Conservation (phyloP, 1,284 basidiomycete species). For the Coriolopsis trogii region DNA sequence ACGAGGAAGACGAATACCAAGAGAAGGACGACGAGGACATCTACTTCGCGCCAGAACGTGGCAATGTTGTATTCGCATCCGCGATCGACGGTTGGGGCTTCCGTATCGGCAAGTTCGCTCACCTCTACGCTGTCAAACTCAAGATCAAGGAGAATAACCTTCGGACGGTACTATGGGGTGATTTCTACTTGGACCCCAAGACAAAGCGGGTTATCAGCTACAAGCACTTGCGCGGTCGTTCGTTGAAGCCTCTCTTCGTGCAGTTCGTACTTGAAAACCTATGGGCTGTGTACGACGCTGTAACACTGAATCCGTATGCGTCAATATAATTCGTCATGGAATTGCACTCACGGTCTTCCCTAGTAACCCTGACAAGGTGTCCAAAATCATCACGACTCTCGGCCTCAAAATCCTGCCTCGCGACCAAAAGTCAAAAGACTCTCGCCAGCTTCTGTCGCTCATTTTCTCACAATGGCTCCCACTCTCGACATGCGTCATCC, state of each 20-base stretch:
- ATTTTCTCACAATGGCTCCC: conserved; percentile 98
- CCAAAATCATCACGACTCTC: conserved; percentile 87
- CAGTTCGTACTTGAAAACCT: conserved; percentile 98
- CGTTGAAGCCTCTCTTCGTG: conserved; percentile 96
- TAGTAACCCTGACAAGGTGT: conserved; percentile 87
- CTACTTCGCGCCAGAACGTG: conserved; percentile 95
- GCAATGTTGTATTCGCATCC: conserved; percentile 96
- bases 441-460: conserved; percentile 79
- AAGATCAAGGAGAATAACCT: conserved; percentile 91
- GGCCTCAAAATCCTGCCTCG: conserved; percentile 86
- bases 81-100: conserved; percentile 99
- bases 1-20: conserved; percentile 70
- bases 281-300: conserved; percentile 95
- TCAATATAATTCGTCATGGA: conserved; percentile 9
- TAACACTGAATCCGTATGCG: conserved; percentile 84
- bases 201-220: conserved; percentile 91
- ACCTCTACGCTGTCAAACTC: conserved; percentile 90
- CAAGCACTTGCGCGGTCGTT: conserved; percentile 86
- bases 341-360: not conserved
- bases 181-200: conserved; percentile 97
- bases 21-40: conserved; percentile 98
- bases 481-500: conserved; percentile 91
- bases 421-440: conserved; percentile 92
- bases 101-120: conserved; percentile 91
- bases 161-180: conserved; percentile 93